Conservation (phyloP, 441 rosid genomes). For the Croton setiger region DNA sequence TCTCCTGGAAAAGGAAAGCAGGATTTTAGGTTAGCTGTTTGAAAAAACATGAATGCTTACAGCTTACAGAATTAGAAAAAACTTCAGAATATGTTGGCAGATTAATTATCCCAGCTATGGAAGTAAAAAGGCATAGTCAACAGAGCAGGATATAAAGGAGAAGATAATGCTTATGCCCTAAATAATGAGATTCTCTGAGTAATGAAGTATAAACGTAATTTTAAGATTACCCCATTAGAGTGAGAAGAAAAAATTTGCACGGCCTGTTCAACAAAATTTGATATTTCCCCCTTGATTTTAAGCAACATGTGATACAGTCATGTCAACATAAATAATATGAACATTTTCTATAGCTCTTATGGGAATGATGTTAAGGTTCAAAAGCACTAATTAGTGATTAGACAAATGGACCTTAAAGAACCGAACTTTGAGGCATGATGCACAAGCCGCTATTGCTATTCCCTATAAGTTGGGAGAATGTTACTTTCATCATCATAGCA, state of each 20-base stretch:
- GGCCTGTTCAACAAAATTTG: not conserved
- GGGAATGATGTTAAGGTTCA: not conserved
- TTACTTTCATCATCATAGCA: not conserved
- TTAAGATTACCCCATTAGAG: not conserved
- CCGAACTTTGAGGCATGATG: not conserved
- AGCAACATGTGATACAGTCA: not conserved
- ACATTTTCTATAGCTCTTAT: not conserved
- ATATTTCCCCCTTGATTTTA: not conserved
- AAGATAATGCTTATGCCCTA: not conserved
- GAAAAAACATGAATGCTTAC: not conserved
- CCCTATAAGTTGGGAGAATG: not conserved
- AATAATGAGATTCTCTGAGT: not conserved
- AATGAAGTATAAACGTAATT: not conserved
- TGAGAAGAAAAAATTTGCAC: not conserved
- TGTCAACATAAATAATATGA: not conserved
- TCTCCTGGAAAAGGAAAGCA: slow-evolving; percentile 44
- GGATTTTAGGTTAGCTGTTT: not conserved
- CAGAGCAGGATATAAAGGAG: not conserved
- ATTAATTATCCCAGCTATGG: not conserved
- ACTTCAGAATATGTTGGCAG: not conserved
- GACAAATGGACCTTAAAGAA: not conserved
- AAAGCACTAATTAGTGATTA: not conserved
- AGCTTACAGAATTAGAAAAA: not conserved
- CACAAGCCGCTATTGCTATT: not conserved
- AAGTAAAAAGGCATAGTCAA: not conserved